Evolutionary conservation across 352 stramenopile genomes (phyloP).

Genomic region (Phytophthora megakarya): DNA sequence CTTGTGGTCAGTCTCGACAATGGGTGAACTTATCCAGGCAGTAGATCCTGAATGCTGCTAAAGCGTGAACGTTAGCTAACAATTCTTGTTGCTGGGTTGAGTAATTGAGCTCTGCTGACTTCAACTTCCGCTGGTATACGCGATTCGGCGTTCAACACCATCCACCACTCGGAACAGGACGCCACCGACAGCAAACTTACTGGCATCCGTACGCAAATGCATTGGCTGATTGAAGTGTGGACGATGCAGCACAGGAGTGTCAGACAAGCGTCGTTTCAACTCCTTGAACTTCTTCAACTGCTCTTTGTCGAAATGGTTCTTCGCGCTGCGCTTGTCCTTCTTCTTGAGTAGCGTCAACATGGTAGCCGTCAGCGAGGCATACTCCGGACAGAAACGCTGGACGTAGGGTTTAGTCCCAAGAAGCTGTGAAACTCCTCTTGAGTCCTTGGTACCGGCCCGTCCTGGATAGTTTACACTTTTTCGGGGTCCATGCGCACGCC

Average conservation of each 20-base stretch:
- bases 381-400: constrained; percentile 20
- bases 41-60: neutral
- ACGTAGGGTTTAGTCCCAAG: constrained; percentile 26
- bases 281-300: constrained; percentile 22
- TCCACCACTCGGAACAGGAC: neutral
- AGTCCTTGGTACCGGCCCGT: too few species aligned
- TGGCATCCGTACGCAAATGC: constrained; percentile 14
- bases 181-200: neutral
- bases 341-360: constrained; percentile 14
- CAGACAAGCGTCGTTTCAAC: neutral
- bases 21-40: neutral
- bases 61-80: neutral
- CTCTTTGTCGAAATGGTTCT: constrained; percentile 4
- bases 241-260: constrained; percentile 9
- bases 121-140: neutral
- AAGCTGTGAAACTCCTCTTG: constrained; percentile 25
- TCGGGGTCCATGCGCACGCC: too few species aligned
- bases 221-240: constrained; percentile 11
- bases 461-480: too few species aligned
- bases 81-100: neutral
- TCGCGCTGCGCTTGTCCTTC: constrained; percentile 13
- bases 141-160: neutral
- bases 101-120: neutral
- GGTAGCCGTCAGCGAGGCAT: neutral
- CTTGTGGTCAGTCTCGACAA: too few species aligned